Evolutionary conservation across 176 grass and related monocot species (phyloP), one percentile per base, ranked within the genome.

Genomic region (Areca catechu): DNA sequence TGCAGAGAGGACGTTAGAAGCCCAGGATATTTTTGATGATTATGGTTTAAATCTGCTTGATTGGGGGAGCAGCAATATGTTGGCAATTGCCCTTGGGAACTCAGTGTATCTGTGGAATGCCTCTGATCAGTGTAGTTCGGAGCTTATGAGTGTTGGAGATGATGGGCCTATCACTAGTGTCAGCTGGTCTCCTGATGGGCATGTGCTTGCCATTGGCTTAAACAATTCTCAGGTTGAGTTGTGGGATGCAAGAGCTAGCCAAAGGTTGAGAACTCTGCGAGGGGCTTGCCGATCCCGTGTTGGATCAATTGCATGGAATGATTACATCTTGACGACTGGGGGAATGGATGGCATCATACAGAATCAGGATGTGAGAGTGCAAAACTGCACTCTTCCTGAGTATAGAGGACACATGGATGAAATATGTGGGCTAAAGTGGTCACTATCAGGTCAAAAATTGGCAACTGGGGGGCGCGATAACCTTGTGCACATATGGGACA

Each of bases 301-400:
- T 22, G 58, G 4, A 21, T 63, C 60, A 21, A 30, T 63, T 14
- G 60, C 60, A 14, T 63, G 60, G 60, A 63, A 63, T 9, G 21
- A 50, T 15, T 20, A 50, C 20, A 49, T 63, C 50, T 37, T 63
- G 20, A 49, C 60, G 15, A 49, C 43, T 22, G 60, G 60, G 15
- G 37, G 60, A 23, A 34, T 61, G 24, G 25, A 61, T 6, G 60
- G 60, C 10, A 22, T 20, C n/a, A 62, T 62, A 48, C 4, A 21
- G 5, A 43, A 48, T 34, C 16, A 62, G 22, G 60, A 62, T 48
- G 30, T 62, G 34, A 43, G 60, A 20, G n/a, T 49, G 19, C 20
- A 29, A 48, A 20, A 16, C 12, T 34, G 20, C 12, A 34, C 22
- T 7, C 9, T 62, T 3, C 60, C 15, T 20, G 16, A 6, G 1